Evolutionary conservation across 371 early-diverging fungal genomes (phyloP).

Genomic region (Syncephalastrum monosporum): DNA sequence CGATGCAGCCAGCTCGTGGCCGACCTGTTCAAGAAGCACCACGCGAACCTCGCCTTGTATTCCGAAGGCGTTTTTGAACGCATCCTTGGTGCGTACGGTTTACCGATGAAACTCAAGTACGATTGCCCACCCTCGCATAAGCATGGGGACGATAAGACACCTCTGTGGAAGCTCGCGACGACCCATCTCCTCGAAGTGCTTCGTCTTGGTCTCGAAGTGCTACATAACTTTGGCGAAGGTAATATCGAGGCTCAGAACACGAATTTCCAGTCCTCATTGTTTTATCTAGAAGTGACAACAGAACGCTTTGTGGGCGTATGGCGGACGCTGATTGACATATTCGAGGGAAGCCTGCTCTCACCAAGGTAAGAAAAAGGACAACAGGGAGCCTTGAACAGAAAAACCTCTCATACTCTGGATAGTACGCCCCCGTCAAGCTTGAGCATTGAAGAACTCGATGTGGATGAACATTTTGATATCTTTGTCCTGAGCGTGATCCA

Average conservation of each 20-base stretch:
- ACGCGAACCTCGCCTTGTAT: conserved; percentile 53
- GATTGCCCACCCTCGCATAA: conserved; percentile 73
- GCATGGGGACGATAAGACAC: conserved; percentile 69
- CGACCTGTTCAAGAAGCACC: conserved; percentile 56
- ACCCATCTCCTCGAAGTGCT: conserved; percentile 66
- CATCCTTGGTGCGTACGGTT: conserved; percentile 62
- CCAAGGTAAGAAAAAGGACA: conserved; percentile 48
- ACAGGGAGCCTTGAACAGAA: background rate
- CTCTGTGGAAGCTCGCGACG: conserved; percentile 76
- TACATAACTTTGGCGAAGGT: conserved; percentile 63
- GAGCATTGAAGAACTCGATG: conserved; percentile 67
- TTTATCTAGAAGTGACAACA: conserved; percentile 48
- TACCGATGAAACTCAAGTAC: conserved; percentile 77
- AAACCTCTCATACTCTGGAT: conserved; percentile 3
- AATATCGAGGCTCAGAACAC: background rate
- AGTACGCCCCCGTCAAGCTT: conserved; percentile 61
- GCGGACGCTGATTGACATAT: conserved; percentile 64
- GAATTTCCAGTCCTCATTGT: background rate
- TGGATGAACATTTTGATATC: conserved; percentile 81
- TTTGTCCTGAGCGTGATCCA: conserved; percentile 66
- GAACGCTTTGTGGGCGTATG: conserved; percentile 66
- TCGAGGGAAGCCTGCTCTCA: conserved; percentile 72
- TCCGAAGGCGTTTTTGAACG: conserved; percentile 68
- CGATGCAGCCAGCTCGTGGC: conserved; percentile 58
- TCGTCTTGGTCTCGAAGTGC: conserved; percentile 54